Evolutionary conservation across 176 grass and related monocot genomes (phyloP).

Genomic region (Juncus effusus): DNA sequence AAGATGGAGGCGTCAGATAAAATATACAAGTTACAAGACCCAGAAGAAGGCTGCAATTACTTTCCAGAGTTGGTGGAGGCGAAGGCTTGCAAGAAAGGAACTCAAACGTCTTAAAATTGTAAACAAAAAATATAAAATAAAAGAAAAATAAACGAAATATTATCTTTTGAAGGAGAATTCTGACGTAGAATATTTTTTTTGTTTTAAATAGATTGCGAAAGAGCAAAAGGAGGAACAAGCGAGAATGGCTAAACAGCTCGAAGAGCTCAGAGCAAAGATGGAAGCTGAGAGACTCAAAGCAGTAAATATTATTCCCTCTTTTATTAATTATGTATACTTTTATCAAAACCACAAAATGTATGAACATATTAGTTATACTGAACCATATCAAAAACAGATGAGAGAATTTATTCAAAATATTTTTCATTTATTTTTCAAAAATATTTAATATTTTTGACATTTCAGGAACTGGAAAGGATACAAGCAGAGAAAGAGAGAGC

Average conservation of each 20-base stretch:
- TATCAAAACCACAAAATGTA: too few relatives aligned
- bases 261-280: background rate
- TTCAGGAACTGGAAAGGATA: background rate
- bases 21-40: constrained; percentile 48
- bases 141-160: background rate
- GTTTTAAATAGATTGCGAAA: constrained; percentile 20
- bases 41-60: constrained; percentile 59
- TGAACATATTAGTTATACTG: too few relatives aligned
- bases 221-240: constrained; percentile 15
- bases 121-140: constrained; percentile 18
- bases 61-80: constrained; percentile 84
- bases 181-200: constrained; percentile 1
- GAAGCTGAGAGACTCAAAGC: background rate
- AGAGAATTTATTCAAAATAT: too few relatives aligned
- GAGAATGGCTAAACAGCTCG: background rate
- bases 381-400: too few relatives aligned
- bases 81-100: constrained; percentile 70
- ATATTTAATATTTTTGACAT: too few relatives aligned
- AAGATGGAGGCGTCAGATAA: constrained; percentile 58
- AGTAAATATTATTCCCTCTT: background rate
- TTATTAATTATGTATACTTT: too few relatives aligned
- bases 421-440: too few relatives aligned
- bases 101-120: constrained; percentile 88
- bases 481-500: constrained; percentile 29
- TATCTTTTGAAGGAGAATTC: constrained; percentile 8